These are phyloP conservation scores for Diutina pseudorugosa DNA, from an alignment of 1,139 yeast genomes.

Conservation along the genomic window DNA sequence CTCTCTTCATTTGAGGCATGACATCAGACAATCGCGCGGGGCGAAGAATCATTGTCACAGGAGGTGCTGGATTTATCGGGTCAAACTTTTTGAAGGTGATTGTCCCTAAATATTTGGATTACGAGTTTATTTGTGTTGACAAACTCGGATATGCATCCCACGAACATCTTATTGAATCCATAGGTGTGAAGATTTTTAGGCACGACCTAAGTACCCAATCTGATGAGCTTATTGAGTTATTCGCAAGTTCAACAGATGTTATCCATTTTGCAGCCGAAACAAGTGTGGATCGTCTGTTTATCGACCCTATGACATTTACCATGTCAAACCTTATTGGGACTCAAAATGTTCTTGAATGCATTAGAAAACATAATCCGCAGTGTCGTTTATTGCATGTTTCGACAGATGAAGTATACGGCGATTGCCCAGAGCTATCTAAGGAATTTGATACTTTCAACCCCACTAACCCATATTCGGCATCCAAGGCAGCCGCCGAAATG, in stretches of 20 bases:
- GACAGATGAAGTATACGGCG: slow-evolving; percentile 55
- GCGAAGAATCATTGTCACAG: slow-evolving; percentile 25
- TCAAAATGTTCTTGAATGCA: slow-evolving; percentile 34
- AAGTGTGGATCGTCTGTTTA: slow-evolving; percentile 43
- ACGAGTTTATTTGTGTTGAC: slow-evolving; percentile 35
- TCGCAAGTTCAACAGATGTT: too few species aligned
- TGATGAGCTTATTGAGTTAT: too few species aligned
- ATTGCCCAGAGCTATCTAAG: slow-evolving; percentile 13
- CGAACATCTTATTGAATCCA: slow-evolving; percentile 13
- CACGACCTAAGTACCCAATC: slow-evolving; percentile 19
- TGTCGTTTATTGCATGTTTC: slow-evolving; percentile 36
- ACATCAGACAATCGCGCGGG: too few species aligned
- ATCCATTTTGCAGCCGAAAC: slow-evolving; percentile 50
- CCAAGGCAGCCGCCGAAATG: slow-evolving; percentile 46
- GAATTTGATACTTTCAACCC: slow-evolving; percentile 29
- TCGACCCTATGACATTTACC: slow-evolving; percentile 33
- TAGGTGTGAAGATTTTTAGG: slow-evolving; percentile 15
- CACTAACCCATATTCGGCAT: slow-evolving; percentile 49
- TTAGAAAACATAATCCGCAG: slow-evolving; percentile 4
- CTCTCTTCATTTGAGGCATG: too few species aligned
- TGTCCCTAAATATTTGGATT: slow-evolving; percentile 24
- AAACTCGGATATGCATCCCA: slow-evolving; percentile 26
- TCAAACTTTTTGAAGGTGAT: slow-evolving; percentile 34
- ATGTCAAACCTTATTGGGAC: slow-evolving; percentile 37
- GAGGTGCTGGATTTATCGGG: slow-evolving; percentile 53